Evolutionary conservation across 257 asterid species (phyloP).

Genomic region (Solanum dulcamara): DNA sequence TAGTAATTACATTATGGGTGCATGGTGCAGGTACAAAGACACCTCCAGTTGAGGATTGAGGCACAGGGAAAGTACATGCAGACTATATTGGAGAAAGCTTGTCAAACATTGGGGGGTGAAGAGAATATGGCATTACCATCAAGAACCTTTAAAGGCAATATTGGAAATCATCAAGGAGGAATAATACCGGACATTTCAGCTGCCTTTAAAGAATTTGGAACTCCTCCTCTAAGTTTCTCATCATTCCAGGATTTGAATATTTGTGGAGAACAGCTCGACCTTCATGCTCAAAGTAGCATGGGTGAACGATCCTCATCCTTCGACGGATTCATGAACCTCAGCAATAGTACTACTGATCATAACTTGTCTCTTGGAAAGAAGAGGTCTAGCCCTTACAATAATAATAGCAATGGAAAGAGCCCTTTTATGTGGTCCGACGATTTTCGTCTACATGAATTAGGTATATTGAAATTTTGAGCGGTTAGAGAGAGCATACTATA

Average conservation of each 20-base stretch:
- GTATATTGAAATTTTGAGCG: background rate
- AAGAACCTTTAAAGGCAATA: constrained; percentile 29
- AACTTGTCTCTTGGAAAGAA: constrained; percentile 37
- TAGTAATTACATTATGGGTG: constrained; percentile 44
- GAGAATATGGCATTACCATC: constrained; percentile 27
- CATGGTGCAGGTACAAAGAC: constrained; percentile 73
- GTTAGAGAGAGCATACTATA: background rate
- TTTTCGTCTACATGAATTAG: constrained; percentile 41
- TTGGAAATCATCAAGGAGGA: constrained; percentile 5
- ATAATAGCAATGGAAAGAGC: constrained; percentile 27
- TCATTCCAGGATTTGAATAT: constrained; percentile 84
- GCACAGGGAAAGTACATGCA: constrained; percentile 99
- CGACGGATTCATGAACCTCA: constrained; percentile 20
- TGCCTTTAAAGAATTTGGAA: constrained; percentile 31
- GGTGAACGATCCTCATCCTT: constrained; percentile 31
- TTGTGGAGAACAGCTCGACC: constrained; percentile 46
- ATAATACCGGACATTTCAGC: constrained; percentile 25
- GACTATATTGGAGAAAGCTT: constrained; percentile 78
- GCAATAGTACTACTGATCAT: constrained; percentile 2
- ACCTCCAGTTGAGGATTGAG: constrained; percentile 87
- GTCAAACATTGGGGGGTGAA: constrained; percentile 89
- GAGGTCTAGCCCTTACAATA: constrained; percentile 38
- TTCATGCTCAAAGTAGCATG: constrained; percentile 29
- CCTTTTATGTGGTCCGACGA: constrained; percentile 71
- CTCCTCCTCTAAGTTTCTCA: constrained; percentile 34